Base-by-base conservation (phyloP, 768 basidiomycete species). In the Mycena galericulata region DNA sequence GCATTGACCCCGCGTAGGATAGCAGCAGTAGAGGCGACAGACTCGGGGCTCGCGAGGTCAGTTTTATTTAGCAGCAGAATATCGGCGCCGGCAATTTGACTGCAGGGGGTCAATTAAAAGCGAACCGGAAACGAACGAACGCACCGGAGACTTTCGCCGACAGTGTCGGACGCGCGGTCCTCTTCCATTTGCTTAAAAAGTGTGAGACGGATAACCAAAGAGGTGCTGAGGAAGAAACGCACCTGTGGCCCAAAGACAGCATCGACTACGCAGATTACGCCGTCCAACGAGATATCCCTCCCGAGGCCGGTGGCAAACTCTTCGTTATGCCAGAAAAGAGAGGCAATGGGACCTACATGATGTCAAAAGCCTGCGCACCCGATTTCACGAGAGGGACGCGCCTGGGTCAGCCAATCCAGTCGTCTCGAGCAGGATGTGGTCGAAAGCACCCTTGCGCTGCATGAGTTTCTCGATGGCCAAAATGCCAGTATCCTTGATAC, bases 391-490 rank as follows among this genome's bases (percentile, higher is more conserved):
- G 24, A 49, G 36, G 11, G 24, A 63, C 79, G 60, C 68, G 94
- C 95, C 95, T 64, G 97, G 97, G 82, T 99, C 97, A 12, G 97
- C 97, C 10, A 99, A 85, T 0, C 97, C 97, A 0, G 98, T 99
- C 2, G 97, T 94, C 80, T 99, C 98, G 18, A 99, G 85, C 46
- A 99, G 82, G 70, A 99, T 98, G 78, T 98, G 92, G 79, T 99
- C 98, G 75, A 99, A 97, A 1, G 88, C 87, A 27, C 95, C 96
- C 75, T 92, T 95, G 60, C 89, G 87, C 72, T 87, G 82, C 93
- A 96, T 95, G 62, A 98, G 83, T 74, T 93, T 93, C 78, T 98
- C 95, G 59, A 99, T 98, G 9, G 98, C 96, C 24, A 96, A 94
- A 0, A 94, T 87, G 2, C 98, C 98, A 14, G 90, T 85, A 76